Base-by-base conservation (phyloP, 2,329 filamentous ascomycete genomes). In the Verticillium nonalfalfae region DNA sequence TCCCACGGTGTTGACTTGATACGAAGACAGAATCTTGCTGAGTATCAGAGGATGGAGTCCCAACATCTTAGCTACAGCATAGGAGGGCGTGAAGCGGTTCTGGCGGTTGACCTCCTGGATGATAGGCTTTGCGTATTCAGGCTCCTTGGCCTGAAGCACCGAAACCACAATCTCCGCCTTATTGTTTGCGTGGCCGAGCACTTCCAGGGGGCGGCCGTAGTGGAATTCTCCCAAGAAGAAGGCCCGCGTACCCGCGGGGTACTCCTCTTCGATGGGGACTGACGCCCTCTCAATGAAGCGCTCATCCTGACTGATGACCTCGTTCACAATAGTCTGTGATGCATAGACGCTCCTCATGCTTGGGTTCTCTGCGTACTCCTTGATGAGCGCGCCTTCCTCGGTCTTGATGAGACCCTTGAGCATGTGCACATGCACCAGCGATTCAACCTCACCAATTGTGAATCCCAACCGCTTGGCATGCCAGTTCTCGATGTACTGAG, bases 181-280 rank as follows among this genome's bases (percentile, higher is more conserved):
- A 69, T 90, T 88, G 62, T 85, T 81, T 15, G 81, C 80, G 70
- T 98, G 91, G 1, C 85, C 86, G 31, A 85, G 84, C 26, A 99
- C 87, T 72, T 95, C 88, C n/a, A 97, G 78, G 3, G 95, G 94
- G 40, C 93, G 86, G 15, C 95, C 95, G 69, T 96, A 98, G 59
- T 92, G 91, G 76, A 90, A 96, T 40, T 97, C 93, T 56, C 95
- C 95, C 2, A 99, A 79, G 80, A 97, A 98, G 78, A 99, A 99
- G 1, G 90, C 93, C 61, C 89, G 85, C 1, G 91, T 90, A 45
- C 87, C 89, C 60, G 88, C 76, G 0, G 95, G 93, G 65, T 97
- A 98, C 70, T 99, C 95, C 73, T 97, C 88, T 67, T 93, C 90
- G 38, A 99, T 89, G 1, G 94, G 90, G 5, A 96, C 72, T n/a